phyloP scores from a whole-genome alignment of 192 early-diverging fungal genomes.

The Backusella morwellensis region DNA sequence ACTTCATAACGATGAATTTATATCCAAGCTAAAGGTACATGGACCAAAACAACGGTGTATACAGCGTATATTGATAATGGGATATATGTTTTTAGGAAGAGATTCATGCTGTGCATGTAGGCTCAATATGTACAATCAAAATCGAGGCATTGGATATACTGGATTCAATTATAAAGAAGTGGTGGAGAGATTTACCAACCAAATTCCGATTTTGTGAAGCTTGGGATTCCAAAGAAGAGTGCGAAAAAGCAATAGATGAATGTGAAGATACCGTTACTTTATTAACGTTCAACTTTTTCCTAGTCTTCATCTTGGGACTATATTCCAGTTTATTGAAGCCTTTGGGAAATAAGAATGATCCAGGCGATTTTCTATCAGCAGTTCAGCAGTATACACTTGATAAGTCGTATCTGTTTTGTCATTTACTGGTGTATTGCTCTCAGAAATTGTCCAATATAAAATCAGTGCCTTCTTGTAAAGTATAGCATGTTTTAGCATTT shows the following conservation, averaged over 20 bases:
- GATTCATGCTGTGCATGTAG: background rate
- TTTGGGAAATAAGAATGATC: background rate
- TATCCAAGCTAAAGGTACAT: background rate
- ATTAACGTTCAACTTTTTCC: background rate
- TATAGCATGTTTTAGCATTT: background rate
- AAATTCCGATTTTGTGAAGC: background rate
- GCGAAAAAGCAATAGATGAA: background rate
- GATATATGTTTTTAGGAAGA: background rate
- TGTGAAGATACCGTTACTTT: slow-evolving; percentile 2
- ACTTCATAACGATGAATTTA: background rate
- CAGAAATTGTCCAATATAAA: background rate
- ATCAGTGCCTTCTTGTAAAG: background rate
- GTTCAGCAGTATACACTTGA: background rate
- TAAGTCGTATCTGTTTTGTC: background rate
- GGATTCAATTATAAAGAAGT: background rate
- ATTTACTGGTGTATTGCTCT: background rate
- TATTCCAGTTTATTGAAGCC: background rate
- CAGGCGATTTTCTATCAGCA: background rate
- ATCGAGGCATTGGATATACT: background rate
- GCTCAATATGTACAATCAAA: background rate
- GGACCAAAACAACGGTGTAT: background rate
- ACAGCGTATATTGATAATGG: background rate
- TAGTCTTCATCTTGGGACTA: background rate
- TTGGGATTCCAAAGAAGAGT: slow-evolving; percentile 2
- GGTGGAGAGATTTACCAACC: background rate